These are phyloP conservation scores for Trichoderma atroviride DNA, from an alignment of 2,329 filamentous ascomycete genomes.

Conservation along the genomic window DNA sequence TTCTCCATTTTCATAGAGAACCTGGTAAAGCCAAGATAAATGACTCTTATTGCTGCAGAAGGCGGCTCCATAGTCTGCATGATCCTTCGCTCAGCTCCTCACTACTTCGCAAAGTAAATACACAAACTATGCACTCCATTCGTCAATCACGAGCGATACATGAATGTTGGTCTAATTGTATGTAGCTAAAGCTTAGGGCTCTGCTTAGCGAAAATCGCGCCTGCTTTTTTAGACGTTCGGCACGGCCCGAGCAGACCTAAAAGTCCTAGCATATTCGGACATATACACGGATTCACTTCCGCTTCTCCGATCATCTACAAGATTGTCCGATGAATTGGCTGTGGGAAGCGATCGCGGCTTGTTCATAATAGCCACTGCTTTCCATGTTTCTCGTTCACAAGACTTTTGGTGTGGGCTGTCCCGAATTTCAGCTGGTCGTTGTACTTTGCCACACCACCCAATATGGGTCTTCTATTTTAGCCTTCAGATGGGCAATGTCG, in stretches of 20 bases:
- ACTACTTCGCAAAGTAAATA: neutral
- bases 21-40: neutral
- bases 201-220: neutral
- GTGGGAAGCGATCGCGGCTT: neutral
- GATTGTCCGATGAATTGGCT: too few relatives aligned
- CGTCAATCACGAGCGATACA: neutral
- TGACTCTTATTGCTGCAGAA: neutral
- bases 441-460: neutral
- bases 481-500: neutral
- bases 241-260: neutral
- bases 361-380: too few relatives aligned
- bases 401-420: neutral
- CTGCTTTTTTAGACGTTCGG: neutral
- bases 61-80: neutral
- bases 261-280: neutral
- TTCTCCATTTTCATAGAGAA: neutral
- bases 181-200: neutral
- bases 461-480: neutral
- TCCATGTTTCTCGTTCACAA: neutral
- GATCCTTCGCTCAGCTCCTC: neutral
- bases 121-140: neutral
- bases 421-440: neutral
- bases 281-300: neutral
- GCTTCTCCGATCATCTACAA: neutral
- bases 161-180: neutral